A percentile compares a stretch with the other conserved stretches of the same genome.
Conservation (phyloP, 2,329 filamentous ascomycete genomes). For the Hyphodiscus sp. region DNA sequence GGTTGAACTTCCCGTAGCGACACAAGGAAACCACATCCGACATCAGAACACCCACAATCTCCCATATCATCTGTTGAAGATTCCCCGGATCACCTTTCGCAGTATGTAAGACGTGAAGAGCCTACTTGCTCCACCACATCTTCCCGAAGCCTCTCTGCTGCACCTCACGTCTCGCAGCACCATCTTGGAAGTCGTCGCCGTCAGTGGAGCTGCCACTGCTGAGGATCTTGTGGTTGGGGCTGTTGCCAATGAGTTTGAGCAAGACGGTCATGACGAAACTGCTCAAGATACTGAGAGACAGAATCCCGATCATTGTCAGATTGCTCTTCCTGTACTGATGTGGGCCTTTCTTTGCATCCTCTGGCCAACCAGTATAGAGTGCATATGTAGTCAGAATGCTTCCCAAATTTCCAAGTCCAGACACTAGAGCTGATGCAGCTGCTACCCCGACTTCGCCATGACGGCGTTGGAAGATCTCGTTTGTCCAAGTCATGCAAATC, state of each 20-base stretch:
- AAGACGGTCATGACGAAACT: conserved; percentile 63
- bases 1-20: conserved; percentile 16
- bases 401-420: conserved; percentile 79
- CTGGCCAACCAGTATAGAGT: conserved; percentile 79
- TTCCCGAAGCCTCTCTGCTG: conserved; percentile 52
- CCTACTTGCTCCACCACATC: conserved; percentile 25
- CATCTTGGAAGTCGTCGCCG: conserved; percentile 46
- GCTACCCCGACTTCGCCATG: conserved; percentile 90
- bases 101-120: neutral
- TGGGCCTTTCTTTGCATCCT: conserved; percentile 61
- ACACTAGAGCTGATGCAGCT: conserved; percentile 77
- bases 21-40: conserved; percentile 6
- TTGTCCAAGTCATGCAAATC: conserved; percentile 91
- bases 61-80: conserved; percentile 21
- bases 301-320: conserved; percentile 79
- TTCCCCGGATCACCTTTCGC: neutral
- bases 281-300: conserved; percentile 69
- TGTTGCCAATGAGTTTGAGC: conserved; percentile 52
- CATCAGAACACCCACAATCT: neutral
- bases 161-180: conserved; percentile 52
- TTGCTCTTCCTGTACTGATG: conserved; percentile 78
- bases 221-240: conserved; percentile 41
- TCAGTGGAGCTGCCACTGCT: conserved; percentile 33
- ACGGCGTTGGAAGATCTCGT: conserved; percentile 80
- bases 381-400: conserved; percentile 86